These are phyloP conservation scores for Keithomyces neogunnii DNA, from an alignment of 2,329 filamentous ascomycete genomes.

Conservation along the genomic window DNA sequence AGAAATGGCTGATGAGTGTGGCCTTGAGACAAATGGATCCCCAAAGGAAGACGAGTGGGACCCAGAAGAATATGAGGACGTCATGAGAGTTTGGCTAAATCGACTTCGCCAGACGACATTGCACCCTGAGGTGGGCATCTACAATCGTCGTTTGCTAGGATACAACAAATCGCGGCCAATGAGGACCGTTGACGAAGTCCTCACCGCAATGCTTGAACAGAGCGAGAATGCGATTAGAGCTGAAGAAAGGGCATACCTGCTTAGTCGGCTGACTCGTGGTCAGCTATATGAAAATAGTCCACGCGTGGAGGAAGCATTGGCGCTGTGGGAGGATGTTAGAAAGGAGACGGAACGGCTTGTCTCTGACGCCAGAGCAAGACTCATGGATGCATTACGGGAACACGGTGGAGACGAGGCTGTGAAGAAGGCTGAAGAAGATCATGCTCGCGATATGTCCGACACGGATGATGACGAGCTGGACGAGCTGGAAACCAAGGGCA, in stretches of 20 bases:
- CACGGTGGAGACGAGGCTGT: slow-evolving; percentile 4
- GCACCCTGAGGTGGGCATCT: slow-evolving; percentile 71
- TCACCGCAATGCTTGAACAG: slow-evolving; percentile 87
- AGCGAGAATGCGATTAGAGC: slow-evolving; percentile 58
- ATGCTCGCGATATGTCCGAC: slow-evolving; percentile 15
- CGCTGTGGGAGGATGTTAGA: slow-evolving; percentile 56
- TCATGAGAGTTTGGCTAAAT: slow-evolving; percentile 73
- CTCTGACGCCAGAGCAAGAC: slow-evolving; percentile 52
- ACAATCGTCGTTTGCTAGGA: slow-evolving; percentile 56
- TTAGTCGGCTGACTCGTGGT: slow-evolving; percentile 57
- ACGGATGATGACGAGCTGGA: slow-evolving; percentile 28
- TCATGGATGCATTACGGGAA: slow-evolving; percentile 41
- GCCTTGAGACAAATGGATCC: slow-evolving; percentile 54
- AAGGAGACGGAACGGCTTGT: slow-evolving; percentile 45
- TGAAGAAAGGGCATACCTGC: slow-evolving; percentile 60
- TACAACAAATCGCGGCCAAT: slow-evolving; percentile 57
- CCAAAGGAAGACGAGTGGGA: slow-evolving; percentile 57
- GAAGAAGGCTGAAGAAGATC: slow-evolving; percentile 2
- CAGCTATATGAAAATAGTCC: slow-evolving; percentile 74
- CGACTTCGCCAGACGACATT: slow-evolving; percentile 74
- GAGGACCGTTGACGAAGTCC: slow-evolving; percentile 75
- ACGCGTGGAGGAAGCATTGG: slow-evolving; percentile 56
- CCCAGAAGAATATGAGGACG: slow-evolving; percentile 53
- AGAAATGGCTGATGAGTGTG: slow-evolving; percentile 64
- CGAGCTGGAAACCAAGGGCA: slow-evolving; percentile 24